A percentile compares a stretch with the other conserved stretches of the same genome.
These are phyloP conservation scores for Immersiporthe knoxdaviesiana DNA, from an alignment of 2,329 filamentous ascomycete genomes.

Conservation along the genomic window DNA sequence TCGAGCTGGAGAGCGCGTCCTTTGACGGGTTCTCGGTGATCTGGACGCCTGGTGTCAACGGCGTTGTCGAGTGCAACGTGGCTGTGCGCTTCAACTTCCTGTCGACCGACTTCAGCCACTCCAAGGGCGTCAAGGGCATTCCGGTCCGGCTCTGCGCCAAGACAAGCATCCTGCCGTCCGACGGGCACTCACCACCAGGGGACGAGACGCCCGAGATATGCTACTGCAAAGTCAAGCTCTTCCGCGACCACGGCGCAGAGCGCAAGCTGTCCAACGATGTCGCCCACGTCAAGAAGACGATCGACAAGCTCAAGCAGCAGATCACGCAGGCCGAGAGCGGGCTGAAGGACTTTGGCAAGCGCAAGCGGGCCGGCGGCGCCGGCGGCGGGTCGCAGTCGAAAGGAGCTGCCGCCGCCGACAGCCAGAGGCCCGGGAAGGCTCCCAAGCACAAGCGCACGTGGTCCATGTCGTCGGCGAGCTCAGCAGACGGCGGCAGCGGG, in stretches of 20 bases:
- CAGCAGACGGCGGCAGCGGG: conserved; percentile 51
- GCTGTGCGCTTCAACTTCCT: conserved; percentile 97
- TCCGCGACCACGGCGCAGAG: conserved; percentile 93
- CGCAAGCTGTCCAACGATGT: conserved; percentile 94
- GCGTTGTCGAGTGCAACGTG: conserved; percentile 76
- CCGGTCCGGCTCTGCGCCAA: conserved; percentile 92
- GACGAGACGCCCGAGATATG: conserved; percentile 71
- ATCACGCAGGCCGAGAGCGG: conserved; percentile 77
- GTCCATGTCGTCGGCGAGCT: conserved; percentile 85
- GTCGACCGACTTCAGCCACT: conserved; percentile 98
- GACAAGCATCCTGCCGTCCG: conserved; percentile 68
- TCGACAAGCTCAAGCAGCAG: conserved; percentile 94
- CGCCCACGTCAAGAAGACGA: conserved; percentile 92
- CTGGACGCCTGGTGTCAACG: conserved; percentile 77
- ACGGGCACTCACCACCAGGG: conserved; percentile 43
- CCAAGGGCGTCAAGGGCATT: conserved; percentile 97
- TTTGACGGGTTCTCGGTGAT: conserved; percentile 93
- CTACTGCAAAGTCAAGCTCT: conserved; percentile 96
- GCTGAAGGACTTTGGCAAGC: conserved; percentile 68
- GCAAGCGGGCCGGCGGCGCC: conserved; percentile 56
- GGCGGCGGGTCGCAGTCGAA: conserved; percentile 44
- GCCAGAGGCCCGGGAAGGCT: conserved; percentile 75
- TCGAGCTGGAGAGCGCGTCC: conserved; percentile 75
- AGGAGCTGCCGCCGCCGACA: conserved; percentile 45
- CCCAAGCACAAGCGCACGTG: conserved; percentile 91